Evolutionary conservation across 768 basidiomycete genomes (phyloP), one percentile per base, ranked within the genome.

Genomic region (Tricholoma terreum): DNA sequence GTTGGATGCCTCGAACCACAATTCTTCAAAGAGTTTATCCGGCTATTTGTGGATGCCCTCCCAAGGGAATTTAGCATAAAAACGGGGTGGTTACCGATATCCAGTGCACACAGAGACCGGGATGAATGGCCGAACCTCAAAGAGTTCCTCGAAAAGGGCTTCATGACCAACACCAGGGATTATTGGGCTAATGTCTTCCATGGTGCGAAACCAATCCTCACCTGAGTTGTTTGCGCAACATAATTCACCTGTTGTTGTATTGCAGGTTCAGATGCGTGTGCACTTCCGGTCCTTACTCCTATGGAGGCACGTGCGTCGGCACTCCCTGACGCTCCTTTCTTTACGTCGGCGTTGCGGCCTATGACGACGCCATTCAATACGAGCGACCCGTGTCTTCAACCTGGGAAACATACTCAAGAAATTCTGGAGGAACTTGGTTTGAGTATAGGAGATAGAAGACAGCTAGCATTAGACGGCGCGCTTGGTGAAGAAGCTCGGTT

Each of bases 1-100:
- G 81, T 93, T 24, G 90, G 83, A 27, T 90, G 89, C 64, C 67
- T 90, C 11, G 90, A 92, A 66, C 85, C 87, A 5, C 80, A 81
- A 38, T 91, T 91, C 71, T 91, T 86, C 69, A 70, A 74, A 21
- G 73, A 71, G 1, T 91, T 92, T 64, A 73, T 90, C 43, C 73
- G 78, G 9, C 64, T 62, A 1, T 88, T 91, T 68, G 63, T 80
- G 31, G 67, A 69, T 17, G 78, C 81, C 21, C 67, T 90, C 6
- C 81, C 81, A 0, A 21, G 61, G 6, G 72, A 70, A 24, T 82
- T 81, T 56, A 68, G 73, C 17, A 67, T 77, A 24, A 66, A 73
- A 38, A 71, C 77, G 17, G 78, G 79, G 14, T 89, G 89, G 87
- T 75, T 66, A 27, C 88, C 87, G 0, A 77, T 71, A 4, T 63